Evolutionary conservation across 2,329 filamentous ascomycete species (phyloP).

Genomic region (Rachicladosporium sp.): DNA sequence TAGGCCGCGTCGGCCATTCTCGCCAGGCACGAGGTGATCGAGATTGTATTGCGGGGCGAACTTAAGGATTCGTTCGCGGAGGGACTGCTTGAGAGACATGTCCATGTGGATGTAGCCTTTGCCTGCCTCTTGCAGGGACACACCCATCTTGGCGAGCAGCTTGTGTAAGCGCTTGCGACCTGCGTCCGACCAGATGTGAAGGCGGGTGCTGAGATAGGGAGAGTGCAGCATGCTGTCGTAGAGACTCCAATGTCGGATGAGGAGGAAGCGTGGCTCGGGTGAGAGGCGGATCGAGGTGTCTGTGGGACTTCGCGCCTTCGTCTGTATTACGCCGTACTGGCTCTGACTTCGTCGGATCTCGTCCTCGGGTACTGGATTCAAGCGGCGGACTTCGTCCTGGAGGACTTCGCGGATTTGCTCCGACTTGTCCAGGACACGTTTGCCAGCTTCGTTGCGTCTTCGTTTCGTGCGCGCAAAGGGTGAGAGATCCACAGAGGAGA

Average conservation of each 20-base stretch:
- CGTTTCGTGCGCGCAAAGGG: conserved; percentile 38
- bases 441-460: conserved; percentile 41
- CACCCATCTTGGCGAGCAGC: conserved; percentile 93
- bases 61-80: conserved; percentile 74
- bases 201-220: conserved; percentile 77
- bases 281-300: conserved; percentile 87
- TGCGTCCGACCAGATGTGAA: conserved; percentile 89
- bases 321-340: conserved; percentile 74
- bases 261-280: conserved; percentile 82
- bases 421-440: conserved; percentile 51
- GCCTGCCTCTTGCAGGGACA: conserved; percentile 83
- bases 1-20: conserved; percentile 54
- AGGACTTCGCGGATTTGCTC: conserved; percentile 75
- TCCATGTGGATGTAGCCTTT: conserved; percentile 98
- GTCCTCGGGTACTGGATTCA: conserved; percentile 64
- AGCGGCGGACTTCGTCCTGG: conserved; percentile 81
- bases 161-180: conserved; percentile 86
- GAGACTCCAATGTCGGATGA: conserved; percentile 91
- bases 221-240: conserved; percentile 99
- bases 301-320: conserved; percentile 74
- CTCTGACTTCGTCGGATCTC: conserved; percentile 43
- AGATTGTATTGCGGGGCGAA: conserved; percentile 90
- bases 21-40: conserved; percentile 79
- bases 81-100: conserved; percentile 81
- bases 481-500: conserved; percentile 80